Evolutionary conservation across 2,329 filamentous ascomycete genomes (phyloP).

Genomic region (Plectosphaerella sp.): DNA sequence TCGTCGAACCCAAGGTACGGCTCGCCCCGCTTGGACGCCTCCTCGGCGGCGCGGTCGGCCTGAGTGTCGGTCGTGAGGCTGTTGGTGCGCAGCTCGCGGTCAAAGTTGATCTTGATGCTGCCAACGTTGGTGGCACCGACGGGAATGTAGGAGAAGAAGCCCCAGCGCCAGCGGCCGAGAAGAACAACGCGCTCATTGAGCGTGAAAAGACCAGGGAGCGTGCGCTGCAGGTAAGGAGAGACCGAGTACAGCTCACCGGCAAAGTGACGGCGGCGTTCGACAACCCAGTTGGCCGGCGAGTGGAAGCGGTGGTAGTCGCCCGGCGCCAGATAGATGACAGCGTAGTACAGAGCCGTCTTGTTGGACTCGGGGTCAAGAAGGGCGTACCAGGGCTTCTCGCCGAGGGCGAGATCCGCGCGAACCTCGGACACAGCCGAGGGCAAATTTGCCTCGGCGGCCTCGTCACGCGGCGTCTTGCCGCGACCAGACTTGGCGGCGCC

Average conservation of each 20-base stretch:
- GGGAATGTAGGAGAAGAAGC: slow-evolving; percentile 94
- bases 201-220: slow-evolving; percentile 89
- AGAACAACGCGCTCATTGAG: slow-evolving; percentile 94
- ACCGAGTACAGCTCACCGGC: slow-evolving; percentile 94
- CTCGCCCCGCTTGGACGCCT: slow-evolving; percentile 71
- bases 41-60: slow-evolving; percentile 79
- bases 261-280: slow-evolving; percentile 92
- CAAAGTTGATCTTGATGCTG: slow-evolving; percentile 95
- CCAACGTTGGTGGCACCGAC: slow-evolving; percentile 97
- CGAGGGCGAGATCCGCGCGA: slow-evolving; percentile 73
- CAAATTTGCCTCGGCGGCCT: slow-evolving; percentile 60
- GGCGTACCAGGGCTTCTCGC: slow-evolving; percentile 66
- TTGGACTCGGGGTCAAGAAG: slow-evolving; percentile 54
- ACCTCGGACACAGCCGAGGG: slow-evolving; percentile 78
- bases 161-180: slow-evolving; percentile 90
- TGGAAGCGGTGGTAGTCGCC: slow-evolving; percentile 99
- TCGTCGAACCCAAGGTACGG: slow-evolving; percentile 88
- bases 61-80: slow-evolving; percentile 87
- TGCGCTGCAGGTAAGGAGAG: slow-evolving; percentile 89
- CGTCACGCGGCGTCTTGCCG: slow-evolving; percentile 44
- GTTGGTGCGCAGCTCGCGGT: slow-evolving; percentile 89
- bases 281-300: slow-evolving; percentile 92
- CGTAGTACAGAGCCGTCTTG: slow-evolving; percentile 80
- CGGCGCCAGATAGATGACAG: slow-evolving; percentile 90
- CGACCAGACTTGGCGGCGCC: slow-evolving; percentile 47